A percentile compares a stretch with the other conserved stretches of the same genome.
Evolutionary conservation across 371 early-diverging fungal genomes (phyloP).

Genomic region (Dinochytrium kinnereticum): DNA sequence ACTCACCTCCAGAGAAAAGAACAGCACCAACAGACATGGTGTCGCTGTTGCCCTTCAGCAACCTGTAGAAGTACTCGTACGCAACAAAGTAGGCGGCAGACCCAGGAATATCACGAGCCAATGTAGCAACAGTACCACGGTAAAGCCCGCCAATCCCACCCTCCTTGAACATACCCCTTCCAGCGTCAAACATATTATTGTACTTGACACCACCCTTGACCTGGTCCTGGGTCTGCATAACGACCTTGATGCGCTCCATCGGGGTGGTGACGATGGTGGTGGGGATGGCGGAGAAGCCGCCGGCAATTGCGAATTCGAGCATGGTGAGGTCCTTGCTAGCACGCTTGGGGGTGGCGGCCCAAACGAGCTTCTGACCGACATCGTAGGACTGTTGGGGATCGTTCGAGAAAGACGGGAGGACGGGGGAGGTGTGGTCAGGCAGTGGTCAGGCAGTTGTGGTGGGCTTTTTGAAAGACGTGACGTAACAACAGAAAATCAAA

Average conservation of each 20-base stretch:
- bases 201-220: conserved; percentile 64
- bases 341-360: conserved; percentile 63
- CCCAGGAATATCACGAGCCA: conserved; percentile 93
- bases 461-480: too few relatives aligned
- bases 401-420: neutral
- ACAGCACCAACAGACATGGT: conserved; percentile 77
- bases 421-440: neutral
- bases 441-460: too few relatives aligned
- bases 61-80: conserved; percentile 87
- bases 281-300: conserved; percentile 95
- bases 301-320: conserved; percentile 86
- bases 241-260: conserved; percentile 93
- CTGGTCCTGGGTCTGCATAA: conserved; percentile 80
- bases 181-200: conserved; percentile 58
- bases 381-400: conserved; percentile 66
- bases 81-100: conserved; percentile 97
- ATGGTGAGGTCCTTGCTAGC: conserved; percentile 66
- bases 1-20: conserved; percentile 90
- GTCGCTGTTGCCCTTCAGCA: conserved; percentile 76
- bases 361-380: conserved; percentile 72
- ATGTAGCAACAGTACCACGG: conserved; percentile 93
- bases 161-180: conserved; percentile 45
- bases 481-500: neutral
- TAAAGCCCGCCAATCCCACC: conserved; percentile 83
- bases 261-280: conserved; percentile 86